These are phyloP conservation scores for Triticum dicoccoides DNA, from an alignment of 176 grass and related monocot species.

Conservation along the genomic window DNA sequence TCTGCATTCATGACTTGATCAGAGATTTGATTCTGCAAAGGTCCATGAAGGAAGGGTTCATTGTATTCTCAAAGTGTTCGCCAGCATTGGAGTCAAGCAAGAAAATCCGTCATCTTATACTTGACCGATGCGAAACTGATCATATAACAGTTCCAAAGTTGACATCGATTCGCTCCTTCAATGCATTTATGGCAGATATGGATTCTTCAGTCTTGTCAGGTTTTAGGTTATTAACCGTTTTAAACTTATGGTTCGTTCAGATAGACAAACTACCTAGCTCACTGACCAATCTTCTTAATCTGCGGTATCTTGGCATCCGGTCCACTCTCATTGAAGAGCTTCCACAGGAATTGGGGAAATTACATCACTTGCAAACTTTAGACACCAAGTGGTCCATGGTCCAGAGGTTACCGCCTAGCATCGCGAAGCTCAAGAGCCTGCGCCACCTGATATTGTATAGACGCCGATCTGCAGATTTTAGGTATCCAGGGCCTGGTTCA, in stretches of 20 bases:
- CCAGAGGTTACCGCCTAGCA: conserved; percentile 31
- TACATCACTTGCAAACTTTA: conserved; percentile 49
- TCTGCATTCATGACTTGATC: conserved; percentile 33
- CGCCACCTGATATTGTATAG: conserved; percentile 39
- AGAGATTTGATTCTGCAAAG: conserved; percentile 22
- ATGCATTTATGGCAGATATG: not conserved
- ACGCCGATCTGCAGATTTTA: conserved; percentile 5
- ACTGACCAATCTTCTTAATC: conserved; percentile 24
- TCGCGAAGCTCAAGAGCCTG: conserved; percentile 34
- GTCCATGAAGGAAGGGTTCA: conserved; percentile 15
- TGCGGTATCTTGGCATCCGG: conserved; percentile 36
- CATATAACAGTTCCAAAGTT: not conserved
- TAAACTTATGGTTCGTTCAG: conserved; percentile 10
- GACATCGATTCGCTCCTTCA: conserved; percentile 13
- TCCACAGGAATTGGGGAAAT: conserved; percentile 22
- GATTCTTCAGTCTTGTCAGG: conserved; percentile 16
- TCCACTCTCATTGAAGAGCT: conserved; percentile 34
- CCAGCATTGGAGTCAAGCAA: not conserved
- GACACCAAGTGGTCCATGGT: conserved; percentile 38
- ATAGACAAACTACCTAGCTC: conserved; percentile 17
- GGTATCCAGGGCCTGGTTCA: not conserved
- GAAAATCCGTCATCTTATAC: conserved; percentile 25
- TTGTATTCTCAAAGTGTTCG: not conserved
- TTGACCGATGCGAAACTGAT: conserved; percentile 21
- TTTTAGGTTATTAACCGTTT: conserved; percentile 33